Evolutionary conservation across 495 filamentous ascomycete species (phyloP), one percentile per base, ranked within the genome.

Genomic region (Entonaema liquescens): DNA sequence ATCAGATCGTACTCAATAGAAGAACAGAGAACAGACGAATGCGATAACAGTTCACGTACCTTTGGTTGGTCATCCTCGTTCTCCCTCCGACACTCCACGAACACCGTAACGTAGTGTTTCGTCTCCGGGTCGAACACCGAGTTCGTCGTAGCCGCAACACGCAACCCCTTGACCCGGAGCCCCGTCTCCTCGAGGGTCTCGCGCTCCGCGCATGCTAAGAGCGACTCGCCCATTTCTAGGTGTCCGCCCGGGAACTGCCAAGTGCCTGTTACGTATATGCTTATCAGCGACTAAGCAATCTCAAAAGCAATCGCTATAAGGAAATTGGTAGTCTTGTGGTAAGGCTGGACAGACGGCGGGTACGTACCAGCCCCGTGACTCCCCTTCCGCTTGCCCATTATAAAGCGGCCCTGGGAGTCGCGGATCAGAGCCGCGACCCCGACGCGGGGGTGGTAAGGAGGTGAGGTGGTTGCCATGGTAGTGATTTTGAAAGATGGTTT

Each of bases 141-240:
- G 66, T 92, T 90, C 21, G 87, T 90, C 15, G 86, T 78, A 3
- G 85, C 85, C 26, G 90, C 31, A 33, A 87, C 80, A 26, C 77
- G 79, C 29, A 85, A 33, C 9, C 84, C 80, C 1, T 47, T 70
- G 9, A 91, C 82, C 0, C 76, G 59, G 2, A 92, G 78, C 3
- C 86, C 90, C 0, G 90, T 91, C 75, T 93, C 90, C 74, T 93
- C 90, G 8, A 87, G 77, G 1, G 87, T 79, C 73, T 92, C 90
- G n/a, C 90, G 85, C 54, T 76, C 82, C 0, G 89, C 89, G 71
- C 89, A 91, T 0, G 66, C 77, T 42, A 87, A 82, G 50, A 84
- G 82, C 1, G 79, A 78, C 71, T 93, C 90, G 47, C 87, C 87
- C 62, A 85, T 82, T 42, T 93, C 89, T 21, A 92, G 85, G 57